Evolutionary conservation across 2,329 filamentous ascomycete genomes (phyloP).

Genomic region (Aspergillus novoparasiticus): DNA sequence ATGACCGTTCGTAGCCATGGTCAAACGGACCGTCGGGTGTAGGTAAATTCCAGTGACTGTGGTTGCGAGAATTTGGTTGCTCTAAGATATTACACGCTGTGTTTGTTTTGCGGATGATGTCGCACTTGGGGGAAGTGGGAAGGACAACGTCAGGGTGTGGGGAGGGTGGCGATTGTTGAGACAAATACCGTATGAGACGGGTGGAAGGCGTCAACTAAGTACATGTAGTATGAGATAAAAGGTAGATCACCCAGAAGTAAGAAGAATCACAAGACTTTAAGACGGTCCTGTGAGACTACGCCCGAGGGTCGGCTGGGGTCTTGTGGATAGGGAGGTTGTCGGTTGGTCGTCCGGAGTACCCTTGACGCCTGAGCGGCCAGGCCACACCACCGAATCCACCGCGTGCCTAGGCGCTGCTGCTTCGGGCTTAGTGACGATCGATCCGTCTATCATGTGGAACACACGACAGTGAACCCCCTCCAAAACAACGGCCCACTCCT

Average conservation of each 20-base stretch:
- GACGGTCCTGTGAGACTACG: slow-evolving; percentile 1
- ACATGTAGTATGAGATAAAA: slow-evolving; percentile 5
- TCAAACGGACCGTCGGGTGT: slow-evolving; percentile 11
- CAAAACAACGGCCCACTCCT: slow-evolving; percentile 1
- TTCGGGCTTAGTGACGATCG: slow-evolving; percentile 9
- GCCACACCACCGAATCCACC: slow-evolving; percentile 11
- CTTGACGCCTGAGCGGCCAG: slow-evolving; percentile 21
- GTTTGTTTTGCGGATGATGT: slow-evolving; percentile 2
- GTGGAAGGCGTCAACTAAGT: not conserved
- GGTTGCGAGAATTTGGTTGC: not conserved
- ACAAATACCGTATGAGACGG: not conserved
- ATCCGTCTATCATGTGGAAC: slow-evolving; percentile 4
- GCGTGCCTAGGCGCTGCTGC: not conserved
- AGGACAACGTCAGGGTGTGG: slow-evolving; percentile 21
- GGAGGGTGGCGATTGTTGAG: slow-evolving; percentile 11
- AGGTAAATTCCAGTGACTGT: not conserved
- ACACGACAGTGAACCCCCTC: not conserved
- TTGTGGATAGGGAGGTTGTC: slow-evolving; percentile 17
- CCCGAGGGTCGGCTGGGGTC: slow-evolving; percentile 17
- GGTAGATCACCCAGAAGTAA: not conserved
- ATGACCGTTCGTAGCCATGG: slow-evolving; percentile 50
- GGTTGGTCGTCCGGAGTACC: slow-evolving; percentile 12
- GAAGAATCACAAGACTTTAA: slow-evolving; percentile 17
- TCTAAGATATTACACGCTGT: not conserved
- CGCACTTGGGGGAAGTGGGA: not conserved